Base-by-base conservation (phyloP, 306 rosid species). In the Coriaria nepalensis region DNA sequence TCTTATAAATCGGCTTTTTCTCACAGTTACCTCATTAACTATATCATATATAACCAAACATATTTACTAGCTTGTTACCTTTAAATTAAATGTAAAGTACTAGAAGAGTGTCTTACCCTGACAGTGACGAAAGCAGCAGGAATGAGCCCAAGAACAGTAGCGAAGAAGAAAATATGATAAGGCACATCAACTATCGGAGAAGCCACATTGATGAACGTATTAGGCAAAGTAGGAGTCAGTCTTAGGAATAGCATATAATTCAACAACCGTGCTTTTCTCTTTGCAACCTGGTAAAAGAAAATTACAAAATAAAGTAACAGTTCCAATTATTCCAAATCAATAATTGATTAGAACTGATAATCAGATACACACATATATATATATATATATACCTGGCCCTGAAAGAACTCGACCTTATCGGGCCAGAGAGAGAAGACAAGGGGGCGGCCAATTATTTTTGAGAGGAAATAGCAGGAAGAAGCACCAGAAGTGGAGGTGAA, bases 101-200 rank as follows among this genome's bases (percentile, higher is more conserved):
- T 20, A 20, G 3, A 9, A 37, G 13, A 55, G 52, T 38, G 33
- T 38, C 43, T 20, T 78, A 90, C 98, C 95, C 62, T 81, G 76
- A 90, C 98, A 39, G 98, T 90, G 62, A 90, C 82, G 52, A 70
- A 90, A 33, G 98, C 87, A 37, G 95, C 95, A 6, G 98, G 98
- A 50, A 90, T 79, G 50, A 90, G 81, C 44, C 98, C 98, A 47
- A 90, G 62, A 11, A 74, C 60, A 37, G 98, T 90, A 58, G 67
- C 95, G 5, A 85, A 32, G 59, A 85, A 73, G 87, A 90, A 90
- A 50, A 62, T 78, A 62, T 68, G 94, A 68, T 85, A 90, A 10
- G 98, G 98, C 57, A 90, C 98, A 46, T 90, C 92, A 40, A 90
- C 98, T 6, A 90, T 85, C 8, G 98, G 98, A 10, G 98, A 90